A percentile compares a stretch with the other conserved stretches of the same genome.
These are phyloP conservation scores for rapeseed (Brassica napus) DNA, from an alignment of 345 rosid genomes.

Conservation along the genomic window DNA sequence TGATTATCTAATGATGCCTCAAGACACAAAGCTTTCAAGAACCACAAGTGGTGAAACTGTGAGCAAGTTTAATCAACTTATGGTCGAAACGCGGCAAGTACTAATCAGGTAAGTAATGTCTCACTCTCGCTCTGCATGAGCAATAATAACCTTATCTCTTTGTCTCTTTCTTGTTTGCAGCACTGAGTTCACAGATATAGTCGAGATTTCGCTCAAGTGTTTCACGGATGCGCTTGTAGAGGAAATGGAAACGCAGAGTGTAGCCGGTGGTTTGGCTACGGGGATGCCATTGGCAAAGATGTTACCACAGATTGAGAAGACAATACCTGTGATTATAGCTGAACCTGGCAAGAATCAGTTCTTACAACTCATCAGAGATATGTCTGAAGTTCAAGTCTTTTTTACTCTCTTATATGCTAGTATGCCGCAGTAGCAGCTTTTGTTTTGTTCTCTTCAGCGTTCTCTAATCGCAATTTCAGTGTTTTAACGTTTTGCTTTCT, in stretches of 20 bases:
- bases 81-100: conserved; percentile 55
- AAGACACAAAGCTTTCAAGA: conserved; percentile 40
- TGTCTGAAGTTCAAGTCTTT: conserved; percentile 77
- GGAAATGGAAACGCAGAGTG: conserved; percentile 51
- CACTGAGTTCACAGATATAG: conserved; percentile 64
- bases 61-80: conserved; percentile 74
- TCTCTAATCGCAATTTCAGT: not conserved
- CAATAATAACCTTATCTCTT: not conserved
- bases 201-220: conserved; percentile 60
- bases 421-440: conserved; percentile 42
- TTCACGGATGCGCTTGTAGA: conserved; percentile 55
- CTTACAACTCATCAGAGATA: conserved; percentile 49
- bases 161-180: conserved; percentile 48
- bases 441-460: not conserved
- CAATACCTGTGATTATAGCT: conserved; percentile 44
- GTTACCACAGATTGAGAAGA: conserved; percentile 72
- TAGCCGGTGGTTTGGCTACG: conserved; percentile 24
- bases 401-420: conserved; percentile 77
- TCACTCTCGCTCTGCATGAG: not conserved
- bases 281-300: conserved; percentile 82
- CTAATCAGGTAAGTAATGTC: conserved; percentile 56
- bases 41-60: conserved; percentile 27
- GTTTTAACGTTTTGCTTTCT: not conserved
- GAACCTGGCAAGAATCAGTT: conserved; percentile 68
- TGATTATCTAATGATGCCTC: conserved; percentile 79